Base-by-base conservation (phyloP, 2,329 filamentous ascomycete species). In the Fusarium sp. region DNA sequence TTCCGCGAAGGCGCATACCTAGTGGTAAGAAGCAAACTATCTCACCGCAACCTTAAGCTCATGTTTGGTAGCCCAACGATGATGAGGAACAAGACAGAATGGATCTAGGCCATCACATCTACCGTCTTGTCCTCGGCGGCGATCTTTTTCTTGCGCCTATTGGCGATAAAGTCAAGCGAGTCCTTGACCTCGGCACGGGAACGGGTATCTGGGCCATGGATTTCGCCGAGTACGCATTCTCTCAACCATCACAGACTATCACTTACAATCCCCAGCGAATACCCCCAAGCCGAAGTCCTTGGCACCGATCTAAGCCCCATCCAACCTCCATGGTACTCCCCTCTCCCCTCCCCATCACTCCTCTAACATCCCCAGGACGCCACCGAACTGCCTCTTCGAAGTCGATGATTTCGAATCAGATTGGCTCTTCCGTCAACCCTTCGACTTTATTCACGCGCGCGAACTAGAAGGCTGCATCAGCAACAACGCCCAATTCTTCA, bases 141-240 rank as follows among this genome's bases (percentile, higher is more conserved):
- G 40, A 61, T n/a, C 68, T 71, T 9, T 66, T 52, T n/a, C 66
- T 71, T 5, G 68, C 66, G 1, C 68, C 68, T 2, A 49, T 71
- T 5, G 53, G 38, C 3, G 37, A 70, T 4, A 32, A 66, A 18
- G 30, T 32, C 18, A 38, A 46, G 16, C 56, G 60, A 6, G 61
- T 71, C 12, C 68, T 70, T 16, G 68, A 71, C 21, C 54, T 71
- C 3, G 68, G 68, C 10, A 71, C 67, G 0, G 68, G 68, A 8
- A 71, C 68, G 6, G 66, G 68, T 3, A 71, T 71, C 10, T 71
- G 66, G 66, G 66, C 68, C 1, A 66, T 71, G 43, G 68, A 71
- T 6, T 70, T 70, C 52, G 68, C 66, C 21, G 68, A 71, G 68
- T 71, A 70, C 9, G 21, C 8, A 30, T 5, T 9, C 5, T 8